These are phyloP conservation scores for Mycena rebaudengoi DNA, from an alignment of 768 basidiomycete genomes.

Conservation along the genomic window DNA sequence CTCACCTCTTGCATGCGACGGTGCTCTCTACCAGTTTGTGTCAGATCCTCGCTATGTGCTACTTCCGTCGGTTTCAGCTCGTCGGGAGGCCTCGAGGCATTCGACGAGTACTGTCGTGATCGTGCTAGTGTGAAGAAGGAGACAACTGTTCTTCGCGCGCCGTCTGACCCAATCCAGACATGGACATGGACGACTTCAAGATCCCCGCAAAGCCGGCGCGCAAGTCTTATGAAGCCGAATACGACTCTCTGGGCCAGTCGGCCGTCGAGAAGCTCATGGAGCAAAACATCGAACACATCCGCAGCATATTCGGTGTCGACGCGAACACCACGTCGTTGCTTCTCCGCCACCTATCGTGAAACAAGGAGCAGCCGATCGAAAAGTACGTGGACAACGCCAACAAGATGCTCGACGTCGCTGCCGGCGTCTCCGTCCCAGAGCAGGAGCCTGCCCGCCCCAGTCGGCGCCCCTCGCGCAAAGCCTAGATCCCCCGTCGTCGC, in stretches of 20 bases:
- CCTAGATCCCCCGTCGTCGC: slow-evolving; percentile 38
- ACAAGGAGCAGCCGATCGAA: slow-evolving; percentile 95
- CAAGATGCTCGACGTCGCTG: slow-evolving; percentile 71
- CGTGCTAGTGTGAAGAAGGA: slow-evolving; percentile 78
- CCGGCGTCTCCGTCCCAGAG: slow-evolving; percentile 68
- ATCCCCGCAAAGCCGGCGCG: slow-evolving; percentile 60
- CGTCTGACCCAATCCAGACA: slow-evolving; percentile 45
- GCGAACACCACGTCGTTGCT: slow-evolving; percentile 83
- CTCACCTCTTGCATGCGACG: too few relatives aligned
- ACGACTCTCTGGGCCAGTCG: slow-evolving; percentile 73
- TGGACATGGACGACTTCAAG: slow-evolving; percentile 79
- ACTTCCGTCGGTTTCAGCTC: slow-evolving; percentile 80
- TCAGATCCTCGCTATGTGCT: slow-evolving; percentile 95
- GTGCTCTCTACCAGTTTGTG: slow-evolving; percentile 88
- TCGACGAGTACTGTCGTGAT: slow-evolving; percentile 97
- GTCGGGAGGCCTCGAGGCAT: slow-evolving; percentile 92
- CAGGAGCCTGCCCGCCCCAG: slow-evolving; percentile 46
- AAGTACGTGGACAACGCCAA: slow-evolving; percentile 95
- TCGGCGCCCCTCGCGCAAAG: slow-evolving; percentile 34
- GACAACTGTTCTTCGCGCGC: slow-evolving; percentile 50
- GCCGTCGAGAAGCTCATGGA: slow-evolving; percentile 84
- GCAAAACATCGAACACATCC: slow-evolving; percentile 84
- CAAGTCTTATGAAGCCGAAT: slow-evolving; percentile 89
- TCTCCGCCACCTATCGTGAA: slow-evolving; percentile 89
- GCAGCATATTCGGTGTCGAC: slow-evolving; percentile 87